Evolutionary conservation across 768 basidiomycete genomes (phyloP), one percentile per base, ranked within the genome.

Genomic region (Trametes punicea): DNA sequence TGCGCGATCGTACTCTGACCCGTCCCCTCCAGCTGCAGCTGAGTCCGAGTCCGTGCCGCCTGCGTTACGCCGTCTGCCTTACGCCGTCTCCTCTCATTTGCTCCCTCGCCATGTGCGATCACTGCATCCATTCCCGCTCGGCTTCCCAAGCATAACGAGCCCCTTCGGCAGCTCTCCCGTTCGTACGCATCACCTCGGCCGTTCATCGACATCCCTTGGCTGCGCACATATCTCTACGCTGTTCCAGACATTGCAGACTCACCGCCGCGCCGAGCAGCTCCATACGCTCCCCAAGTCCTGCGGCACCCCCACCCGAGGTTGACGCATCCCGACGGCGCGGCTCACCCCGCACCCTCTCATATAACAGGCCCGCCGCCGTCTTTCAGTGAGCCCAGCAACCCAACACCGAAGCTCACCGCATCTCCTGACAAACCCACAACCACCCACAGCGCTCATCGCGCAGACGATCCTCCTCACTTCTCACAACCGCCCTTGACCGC

Each of bases 241-340:
- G 15, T 38, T 18, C 36, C 20, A 4, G 15, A 15, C 36, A 38
- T 38, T 18, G 16, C 16, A 15, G 18, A 8, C 20, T 31, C 39
- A 15, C 6, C 34, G 13, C 18, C 52, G 16, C 34, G 52, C 52
- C 52, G 52, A 27, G 3, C 52, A 29, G 33, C 44, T 54, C 38
- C 52, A 54, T 54, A 54, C 52, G n/a, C 36, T 6, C 44, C 26
- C 34, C 9, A n/a, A n/a, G n/a, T n/a, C 41, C 26, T 25, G n/a
- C 18, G 25, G n/a, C 18, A 9, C 44, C 9, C 20, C 16, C 33
- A 6, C 7, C n/a, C 15, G 16, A n/a, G 31, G 52, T 54, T 54
- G 52, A 54, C 52, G 52, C 52, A 46, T 26, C 44, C 42, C 44
- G 25, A 39, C 52, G 52, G 52, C 52, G 44, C 52, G 44, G 44